Evolutionary conservation across 176 grass and related monocot genomes (phyloP).

Genomic region (Neostapfia colusana): DNA sequence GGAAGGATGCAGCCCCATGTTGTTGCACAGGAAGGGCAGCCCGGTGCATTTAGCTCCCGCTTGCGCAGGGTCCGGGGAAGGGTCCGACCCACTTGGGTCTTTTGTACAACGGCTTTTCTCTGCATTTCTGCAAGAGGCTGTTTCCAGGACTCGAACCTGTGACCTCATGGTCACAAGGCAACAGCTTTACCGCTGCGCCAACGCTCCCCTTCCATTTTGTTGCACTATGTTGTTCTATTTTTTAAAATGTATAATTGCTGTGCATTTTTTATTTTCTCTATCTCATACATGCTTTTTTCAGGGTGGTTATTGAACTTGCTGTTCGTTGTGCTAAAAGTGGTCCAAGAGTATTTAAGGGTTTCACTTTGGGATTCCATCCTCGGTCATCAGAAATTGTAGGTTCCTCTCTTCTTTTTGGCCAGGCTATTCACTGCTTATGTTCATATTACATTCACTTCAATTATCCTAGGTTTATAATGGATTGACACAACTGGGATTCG

Average conservation of each 20-base stretch:
- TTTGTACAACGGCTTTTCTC: no score
- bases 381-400: constrained; percentile 86
- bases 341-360: constrained; percentile 77
- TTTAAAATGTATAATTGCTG: not conserved
- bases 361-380: constrained; percentile 86
- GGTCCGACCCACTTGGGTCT: no score
- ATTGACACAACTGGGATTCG: constrained; percentile 84
- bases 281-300: constrained; percentile 45
- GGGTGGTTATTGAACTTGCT: constrained; percentile 71
- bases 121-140: no score
- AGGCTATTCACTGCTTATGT: constrained; percentile 4
- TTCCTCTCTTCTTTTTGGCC: constrained; percentile 8
- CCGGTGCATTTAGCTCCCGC: no score
- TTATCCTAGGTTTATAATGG: constrained; percentile 77
- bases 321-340: constrained; percentile 74
- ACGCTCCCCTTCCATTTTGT: no score
- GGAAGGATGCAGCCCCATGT: not conserved
- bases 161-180: no score
- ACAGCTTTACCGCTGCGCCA: no score
- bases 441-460: constrained; percentile 26
- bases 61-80: no score
- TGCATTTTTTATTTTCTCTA: not conserved
- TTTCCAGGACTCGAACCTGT: no score
- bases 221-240: constrained; percentile 16
- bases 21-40: no score